These are phyloP conservation scores for Aspergillus sp. DNA, from an alignment of 2,329 filamentous ascomycete species.

Conservation along the genomic window DNA sequence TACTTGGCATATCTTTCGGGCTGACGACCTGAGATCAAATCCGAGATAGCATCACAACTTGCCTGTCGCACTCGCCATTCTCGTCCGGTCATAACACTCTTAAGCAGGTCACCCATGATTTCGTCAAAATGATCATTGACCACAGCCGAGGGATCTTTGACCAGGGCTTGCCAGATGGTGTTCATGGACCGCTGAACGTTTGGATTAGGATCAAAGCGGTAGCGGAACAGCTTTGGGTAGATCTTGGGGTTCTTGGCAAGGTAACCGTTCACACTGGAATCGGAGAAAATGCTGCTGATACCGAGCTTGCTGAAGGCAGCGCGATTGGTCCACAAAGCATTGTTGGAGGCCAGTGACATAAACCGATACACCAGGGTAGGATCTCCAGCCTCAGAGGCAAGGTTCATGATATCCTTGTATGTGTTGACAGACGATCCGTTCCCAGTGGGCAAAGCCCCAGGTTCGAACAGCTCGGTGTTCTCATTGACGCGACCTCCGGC, in stretches of 20 bases:
- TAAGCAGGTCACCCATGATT: conserved; percentile 84
- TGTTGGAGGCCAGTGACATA: conserved; percentile 95
- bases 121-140: conserved; percentile 80
- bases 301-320: conserved; percentile 95
- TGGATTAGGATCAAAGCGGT: conserved; percentile 89
- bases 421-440: conserved; percentile 88
- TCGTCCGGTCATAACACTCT: conserved; percentile 74
- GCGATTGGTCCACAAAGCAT: conserved; percentile 94
- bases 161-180: conserved; percentile 94
- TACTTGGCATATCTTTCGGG: conserved; percentile 78
- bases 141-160: conserved; percentile 77
- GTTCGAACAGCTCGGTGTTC: conserved; percentile 91
- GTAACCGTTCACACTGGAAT: conserved; percentile 68
- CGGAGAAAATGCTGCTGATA: conserved; percentile 84
- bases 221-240: conserved; percentile 91
- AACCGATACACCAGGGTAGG: conserved; percentile 97
- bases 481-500: conserved; percentile 74
- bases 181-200: conserved; percentile 96
- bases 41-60: conserved; percentile 83
- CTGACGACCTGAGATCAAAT: conserved; percentile 78
- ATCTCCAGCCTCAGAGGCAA: conserved; percentile 95
- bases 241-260: conserved; percentile 84
- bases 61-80: conserved; percentile 95
- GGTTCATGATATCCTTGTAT: conserved; percentile 93
- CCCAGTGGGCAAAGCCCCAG: conserved; percentile 83